Percentiles rank a stretch among this genome's conserved stretches.
These are phyloP conservation scores for Filobasidium uniguttulatum DNA, from an alignment of 1,284 basidiomycete species.

Conservation along the genomic window DNA sequence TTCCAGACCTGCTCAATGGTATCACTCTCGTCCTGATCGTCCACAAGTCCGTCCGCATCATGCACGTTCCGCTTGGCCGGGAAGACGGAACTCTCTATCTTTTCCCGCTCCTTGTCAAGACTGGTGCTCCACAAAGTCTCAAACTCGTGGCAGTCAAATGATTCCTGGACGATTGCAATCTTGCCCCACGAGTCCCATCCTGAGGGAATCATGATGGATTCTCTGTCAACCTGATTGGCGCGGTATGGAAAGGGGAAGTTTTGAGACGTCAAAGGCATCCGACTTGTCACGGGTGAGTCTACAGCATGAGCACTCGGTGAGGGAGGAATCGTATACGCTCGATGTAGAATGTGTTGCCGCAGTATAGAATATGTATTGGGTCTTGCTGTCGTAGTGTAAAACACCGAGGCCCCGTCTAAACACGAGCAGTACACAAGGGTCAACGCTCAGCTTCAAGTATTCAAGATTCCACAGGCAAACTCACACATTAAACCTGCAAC, in stretches of 20 bases:
- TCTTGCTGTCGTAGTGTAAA: slow-evolving; percentile 69
- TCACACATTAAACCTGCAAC: slow-evolving; percentile 82
- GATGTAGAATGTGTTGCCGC: slow-evolving; percentile 74
- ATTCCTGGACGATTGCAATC: slow-evolving; percentile 76
- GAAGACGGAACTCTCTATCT: no score
- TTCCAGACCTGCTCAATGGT: slow-evolving; percentile 33
- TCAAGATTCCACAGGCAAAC: slow-evolving; percentile 26
- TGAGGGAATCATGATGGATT: slow-evolving; percentile 76
- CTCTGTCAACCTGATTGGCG: slow-evolving; percentile 82
- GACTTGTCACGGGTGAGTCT: slow-evolving; percentile 32
- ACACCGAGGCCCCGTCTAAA: slow-evolving; percentile 76
- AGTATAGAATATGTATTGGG: slow-evolving; percentile 66
- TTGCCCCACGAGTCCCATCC: slow-evolving; percentile 99
- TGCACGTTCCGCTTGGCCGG: slow-evolving; percentile 32
- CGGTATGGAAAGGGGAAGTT: slow-evolving; percentile 74
- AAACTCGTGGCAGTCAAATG: slow-evolving; percentile 72
- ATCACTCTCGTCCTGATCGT: slow-evolving; percentile 34
- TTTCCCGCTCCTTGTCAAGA: slow-evolving; percentile 19
- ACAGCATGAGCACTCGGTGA: slow-evolving; percentile 30
- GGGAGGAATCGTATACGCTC: slow-evolving; percentile 52
- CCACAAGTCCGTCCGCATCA: slow-evolving; percentile 37
- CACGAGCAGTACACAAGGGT: neutral
- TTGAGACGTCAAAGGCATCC: no score
- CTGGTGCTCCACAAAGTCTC: slow-evolving; percentile 64
- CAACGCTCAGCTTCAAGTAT: neutral